A percentile compares a stretch with the other conserved stretches of the same genome.
Conservation (phyloP, 805 yeast species). For the Candida krabiensis region DNA sequence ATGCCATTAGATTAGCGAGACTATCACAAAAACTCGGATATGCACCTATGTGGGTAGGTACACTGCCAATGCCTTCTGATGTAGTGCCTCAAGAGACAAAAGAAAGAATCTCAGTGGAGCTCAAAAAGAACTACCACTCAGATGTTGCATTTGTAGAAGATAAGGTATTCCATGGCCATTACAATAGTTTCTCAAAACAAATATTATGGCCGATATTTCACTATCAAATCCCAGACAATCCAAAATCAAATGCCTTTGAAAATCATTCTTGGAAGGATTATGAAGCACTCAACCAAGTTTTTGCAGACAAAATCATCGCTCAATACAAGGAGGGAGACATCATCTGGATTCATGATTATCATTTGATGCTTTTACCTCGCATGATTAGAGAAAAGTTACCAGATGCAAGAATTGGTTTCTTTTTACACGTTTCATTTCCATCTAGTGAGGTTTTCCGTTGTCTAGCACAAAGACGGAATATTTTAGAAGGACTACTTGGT, state of each 20-base stretch:
- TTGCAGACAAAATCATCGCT: conserved; percentile 74
- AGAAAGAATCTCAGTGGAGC: conserved; percentile 47
- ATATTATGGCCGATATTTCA: conserved; percentile 94
- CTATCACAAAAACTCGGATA: conserved; percentile 36
- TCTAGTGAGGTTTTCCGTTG: conserved; percentile 94
- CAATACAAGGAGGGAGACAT: conserved; percentile 72
- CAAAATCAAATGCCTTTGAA: conserved; percentile 90
- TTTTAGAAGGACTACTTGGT: conserved; percentile 82
- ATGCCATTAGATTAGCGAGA: conserved; percentile 71
- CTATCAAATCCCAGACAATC: conserved; percentile 94
- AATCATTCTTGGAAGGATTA: conserved; percentile 93
- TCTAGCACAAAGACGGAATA: conserved; percentile 77
- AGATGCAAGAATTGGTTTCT: conserved; percentile 84
- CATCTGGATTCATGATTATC: conserved; percentile 95
- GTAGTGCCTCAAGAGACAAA: conserved; percentile 61
- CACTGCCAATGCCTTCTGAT: conserved; percentile 89
- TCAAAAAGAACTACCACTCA: conserved; percentile 52
- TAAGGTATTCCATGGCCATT: conserved; percentile 83
- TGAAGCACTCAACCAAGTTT: conserved; percentile 66
- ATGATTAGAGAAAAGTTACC: conserved; percentile 80
- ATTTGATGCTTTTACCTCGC: conserved; percentile 78
- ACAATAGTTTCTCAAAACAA: conserved; percentile 88
- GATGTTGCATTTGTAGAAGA: conserved; percentile 75
- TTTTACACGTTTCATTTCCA: conserved; percentile 92
- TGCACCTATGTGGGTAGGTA: conserved; percentile 77